Evolutionary conservation across 805 yeast species (phyloP).

Genomic region (Monosporozyma unispora): DNA sequence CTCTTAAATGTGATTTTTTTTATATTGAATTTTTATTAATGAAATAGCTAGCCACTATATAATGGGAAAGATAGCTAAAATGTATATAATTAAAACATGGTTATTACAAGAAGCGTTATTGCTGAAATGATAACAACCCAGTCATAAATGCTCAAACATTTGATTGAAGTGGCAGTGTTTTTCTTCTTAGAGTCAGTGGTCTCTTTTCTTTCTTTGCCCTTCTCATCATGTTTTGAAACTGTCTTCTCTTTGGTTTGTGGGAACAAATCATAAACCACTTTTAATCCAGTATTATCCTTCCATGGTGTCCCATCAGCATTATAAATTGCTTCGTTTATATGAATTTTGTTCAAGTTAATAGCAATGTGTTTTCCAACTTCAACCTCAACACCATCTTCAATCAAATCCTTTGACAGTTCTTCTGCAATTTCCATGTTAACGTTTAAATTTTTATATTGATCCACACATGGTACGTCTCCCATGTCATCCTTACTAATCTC

Average conservation of each 20-base stretch:
- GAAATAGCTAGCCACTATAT: not conserved
- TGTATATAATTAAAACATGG: not conserved
- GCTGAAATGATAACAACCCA: not conserved
- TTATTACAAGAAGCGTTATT: not conserved
- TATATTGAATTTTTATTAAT: not conserved
- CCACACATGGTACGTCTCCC: constrained; percentile 24
- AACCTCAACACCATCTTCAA: constrained; percentile 41
- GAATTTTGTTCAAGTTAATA: constrained; percentile 38
- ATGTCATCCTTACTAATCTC: not conserved
- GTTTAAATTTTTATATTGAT: constrained; percentile 37
- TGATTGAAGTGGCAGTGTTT: not conserved
- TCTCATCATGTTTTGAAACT: not conserved
- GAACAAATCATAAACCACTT: not conserved
- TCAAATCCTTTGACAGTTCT: constrained; percentile 37
- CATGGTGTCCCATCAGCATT: not conserved
- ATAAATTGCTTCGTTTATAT: constrained; percentile 16
- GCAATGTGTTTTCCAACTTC: constrained; percentile 42
- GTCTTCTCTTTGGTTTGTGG: not conserved
- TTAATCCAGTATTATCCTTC: not conserved
- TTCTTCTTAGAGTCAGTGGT: not conserved
- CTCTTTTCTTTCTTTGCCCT: not conserved
- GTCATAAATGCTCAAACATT: not conserved
- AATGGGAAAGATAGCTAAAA: not conserved
- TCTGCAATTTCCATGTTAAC: constrained; percentile 32
- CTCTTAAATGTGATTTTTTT: no score